phyloP scores from a whole-genome alignment of 768 basidiomycete species.

The Lactifluus pinguis region DNA sequence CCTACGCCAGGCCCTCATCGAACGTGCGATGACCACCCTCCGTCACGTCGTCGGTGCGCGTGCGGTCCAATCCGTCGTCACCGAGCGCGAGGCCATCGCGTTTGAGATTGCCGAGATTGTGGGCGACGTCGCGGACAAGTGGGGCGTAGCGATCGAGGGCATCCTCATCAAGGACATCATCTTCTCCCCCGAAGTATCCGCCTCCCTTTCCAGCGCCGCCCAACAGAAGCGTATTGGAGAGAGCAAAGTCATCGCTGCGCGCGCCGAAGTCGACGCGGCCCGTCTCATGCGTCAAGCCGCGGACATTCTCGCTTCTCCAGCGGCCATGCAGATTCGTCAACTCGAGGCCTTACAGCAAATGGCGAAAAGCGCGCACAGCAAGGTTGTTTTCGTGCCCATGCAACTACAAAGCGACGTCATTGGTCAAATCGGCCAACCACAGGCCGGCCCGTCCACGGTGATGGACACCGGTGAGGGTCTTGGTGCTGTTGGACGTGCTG shows the following conservation, averaged over 20 bases:
- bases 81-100: conserved; percentile 94
- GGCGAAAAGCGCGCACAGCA: conserved; percentile 82
- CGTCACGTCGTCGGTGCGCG: conserved; percentile 96
- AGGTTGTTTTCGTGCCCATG: conserved; percentile 94
- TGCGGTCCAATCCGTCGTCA: conserved; percentile 91
- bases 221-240: conserved; percentile 97
- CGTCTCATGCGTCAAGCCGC: conserved; percentile 96
- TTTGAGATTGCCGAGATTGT: conserved; percentile 96
- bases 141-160: conserved; percentile 95
- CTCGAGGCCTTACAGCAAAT: conserved; percentile 93
- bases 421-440: conserved; percentile 34
- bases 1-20: conserved; percentile 74
- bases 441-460: conserved; percentile 20
- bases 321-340: conserved; percentile 97
- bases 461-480: conserved; percentile 36
- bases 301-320: conserved; percentile 87
- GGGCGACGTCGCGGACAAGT: conserved; percentile 84
- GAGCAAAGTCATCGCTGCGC: conserved; percentile 90
- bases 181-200: conserved; percentile 84
- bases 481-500: conserved; percentile 40
- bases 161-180: conserved; percentile 95
- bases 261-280: conserved; percentile 92
- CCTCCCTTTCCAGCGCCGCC: conserved; percentile 88
- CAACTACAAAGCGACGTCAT: conserved; percentile 70
- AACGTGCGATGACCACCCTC: conserved; percentile 88